Evolutionary conservation across 179 eudicot species (phyloP).

Genomic region (Spinacia oleracea): DNA sequence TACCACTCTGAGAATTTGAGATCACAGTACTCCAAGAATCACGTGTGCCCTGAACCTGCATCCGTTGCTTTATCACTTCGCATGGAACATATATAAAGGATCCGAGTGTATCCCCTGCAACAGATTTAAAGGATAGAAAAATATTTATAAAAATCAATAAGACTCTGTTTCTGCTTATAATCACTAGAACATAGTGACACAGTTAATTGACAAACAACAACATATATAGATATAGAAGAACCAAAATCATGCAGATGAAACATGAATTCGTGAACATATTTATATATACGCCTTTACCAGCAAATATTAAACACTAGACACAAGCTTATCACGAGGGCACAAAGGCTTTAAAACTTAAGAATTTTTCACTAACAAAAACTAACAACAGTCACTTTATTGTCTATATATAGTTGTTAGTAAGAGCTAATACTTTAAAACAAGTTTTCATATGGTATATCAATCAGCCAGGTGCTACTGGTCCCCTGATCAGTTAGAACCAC

Average conservation of each 20-base stretch:
- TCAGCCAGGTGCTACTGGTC: neutral
- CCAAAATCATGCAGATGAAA: neutral
- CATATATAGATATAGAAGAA: neutral
- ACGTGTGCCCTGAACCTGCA: slow-evolving; percentile 91
- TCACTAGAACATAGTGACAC: neutral
- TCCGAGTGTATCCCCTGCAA: slow-evolving; percentile 87
- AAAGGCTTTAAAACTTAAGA: neutral
- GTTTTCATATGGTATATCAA: neutral
- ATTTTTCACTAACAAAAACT: neutral
- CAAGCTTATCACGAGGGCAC: neutral
- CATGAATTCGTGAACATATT: neutral
- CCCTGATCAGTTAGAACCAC: neutral
- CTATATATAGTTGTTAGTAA: neutral
- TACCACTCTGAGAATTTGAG: slow-evolving; percentile 41
- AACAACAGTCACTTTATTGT: neutral
- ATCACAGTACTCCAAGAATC: slow-evolving; percentile 72
- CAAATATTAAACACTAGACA: neutral
- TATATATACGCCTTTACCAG: neutral
- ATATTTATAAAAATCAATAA: neutral
- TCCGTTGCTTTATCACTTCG: slow-evolving; percentile 95
- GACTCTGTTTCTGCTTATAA: neutral
- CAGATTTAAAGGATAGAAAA: slow-evolving; percentile 8
- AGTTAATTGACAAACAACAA: neutral
- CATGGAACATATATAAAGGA: slow-evolving; percentile 91
- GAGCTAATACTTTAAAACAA: neutral